phyloP scores from a whole-genome alignment of 140 eudicot genomes.

The Erigeron philadelphicus region DNA sequence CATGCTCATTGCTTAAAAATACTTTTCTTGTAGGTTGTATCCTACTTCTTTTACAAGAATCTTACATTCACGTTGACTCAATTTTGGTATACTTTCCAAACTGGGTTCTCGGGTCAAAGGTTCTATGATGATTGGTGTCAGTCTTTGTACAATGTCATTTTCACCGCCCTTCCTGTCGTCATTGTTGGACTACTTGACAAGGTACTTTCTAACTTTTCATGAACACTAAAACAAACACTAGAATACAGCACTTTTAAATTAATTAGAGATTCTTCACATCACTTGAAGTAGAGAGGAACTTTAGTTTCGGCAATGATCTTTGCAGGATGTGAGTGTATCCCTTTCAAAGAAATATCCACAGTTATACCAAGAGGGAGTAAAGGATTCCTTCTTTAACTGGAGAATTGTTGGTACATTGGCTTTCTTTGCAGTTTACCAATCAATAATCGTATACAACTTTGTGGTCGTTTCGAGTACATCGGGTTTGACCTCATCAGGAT shows the following conservation, averaged over 20 bases:
- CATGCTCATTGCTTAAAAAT: neutral
- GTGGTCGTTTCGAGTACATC: conserved; percentile 54
- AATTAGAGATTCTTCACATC: too few relatives aligned
- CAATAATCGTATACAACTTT: conserved; percentile 65
- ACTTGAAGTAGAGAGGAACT: too few relatives aligned
- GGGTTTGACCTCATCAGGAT: conserved; percentile 66
- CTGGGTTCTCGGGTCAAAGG: conserved; percentile 95
- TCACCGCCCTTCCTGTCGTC: conserved; percentile 87
- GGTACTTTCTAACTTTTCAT: conserved; percentile 32
- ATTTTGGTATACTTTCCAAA: conserved; percentile 90
- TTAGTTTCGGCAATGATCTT: neutral
- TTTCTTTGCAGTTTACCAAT: conserved; percentile 70
- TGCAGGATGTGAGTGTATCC: conserved; percentile 73
- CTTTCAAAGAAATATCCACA: conserved; percentile 90
- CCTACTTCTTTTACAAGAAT: conserved; percentile 94
- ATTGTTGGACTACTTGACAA: conserved; percentile 82
- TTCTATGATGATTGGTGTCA: conserved; percentile 96
- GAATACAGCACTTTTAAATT: neutral
- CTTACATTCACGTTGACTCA: conserved; percentile 87
- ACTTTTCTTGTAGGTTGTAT: conserved; percentile 60
- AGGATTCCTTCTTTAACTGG: conserved; percentile 67
- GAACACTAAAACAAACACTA: neutral
- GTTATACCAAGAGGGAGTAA: conserved; percentile 79
- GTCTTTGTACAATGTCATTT: conserved; percentile 84
- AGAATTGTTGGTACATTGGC: conserved; percentile 69